Evolutionary conservation across 129 eudicot species (phyloP), one percentile per base, ranked within the genome.

Genomic region (Pulicaria dysenterica): DNA sequence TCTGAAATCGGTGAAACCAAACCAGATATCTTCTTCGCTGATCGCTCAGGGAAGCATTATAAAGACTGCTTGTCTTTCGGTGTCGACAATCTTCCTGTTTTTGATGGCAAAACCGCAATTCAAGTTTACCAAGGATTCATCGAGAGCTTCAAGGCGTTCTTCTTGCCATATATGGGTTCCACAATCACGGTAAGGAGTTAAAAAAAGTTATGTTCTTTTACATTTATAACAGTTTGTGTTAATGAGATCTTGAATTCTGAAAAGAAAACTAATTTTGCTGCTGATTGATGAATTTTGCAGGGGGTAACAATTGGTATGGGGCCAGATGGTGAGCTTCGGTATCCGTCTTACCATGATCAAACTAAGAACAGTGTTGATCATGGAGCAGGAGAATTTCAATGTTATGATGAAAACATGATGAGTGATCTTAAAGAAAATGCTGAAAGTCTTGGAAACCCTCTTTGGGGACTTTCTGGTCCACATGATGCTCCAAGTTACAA

Each of bases 331-430:
- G 98, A 90, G 84, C 96, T 93, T 39, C 80, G 89, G 0, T 93
- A 93, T 64, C 98, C 91, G 14, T 90, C 95, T 66, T 57, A 66
- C 38, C 86, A 63, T 43, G 70, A 72, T 6, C 58, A 80, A 12
- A 11, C 76, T 55, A 77, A 80, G 51, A 56, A 13, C 19, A 70
- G 7, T 4, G 58, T 31, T 8, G 58, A 10, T 7, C 63, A 10
- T 13, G 98, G 96, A 45, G 92, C 94, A 3, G 96, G 96, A 44
- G 98, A 90, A 58, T 94, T 94, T 74, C 98, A 94, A 46, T 94
- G 96, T 74, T 88, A 84, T 58, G 98, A 94, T 56, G 68, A 84
- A 73, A 73, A 87, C 80, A 87, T 88, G 95, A 89, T 94, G 57
- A 19, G 1, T 6, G 19, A 46, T 58, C 93, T 94, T 10, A 87